Conservation (phyloP, 495 filamentous ascomycete species). For the Talaromyces stipitatus region DNA sequence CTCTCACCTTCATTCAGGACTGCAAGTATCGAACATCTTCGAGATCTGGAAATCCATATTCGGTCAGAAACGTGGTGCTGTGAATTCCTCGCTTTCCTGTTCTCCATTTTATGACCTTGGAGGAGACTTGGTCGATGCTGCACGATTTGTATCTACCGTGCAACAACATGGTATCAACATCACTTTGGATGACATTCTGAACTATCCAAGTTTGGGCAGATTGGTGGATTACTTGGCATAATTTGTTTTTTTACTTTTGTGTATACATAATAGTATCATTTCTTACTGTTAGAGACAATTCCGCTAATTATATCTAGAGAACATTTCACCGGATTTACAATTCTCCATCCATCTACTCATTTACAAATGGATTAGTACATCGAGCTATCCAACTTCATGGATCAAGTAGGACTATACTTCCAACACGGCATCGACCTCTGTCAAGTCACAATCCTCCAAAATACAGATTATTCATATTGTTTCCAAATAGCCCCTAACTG, state of each 20-base stretch:
- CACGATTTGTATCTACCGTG: background rate
- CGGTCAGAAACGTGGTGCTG: background rate
- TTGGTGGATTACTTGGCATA: background rate
- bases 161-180: background rate
- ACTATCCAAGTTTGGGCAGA: background rate
- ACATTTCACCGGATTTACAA: background rate
- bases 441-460: background rate
- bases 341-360: too few relatives aligned
- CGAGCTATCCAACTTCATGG: too few relatives aligned
- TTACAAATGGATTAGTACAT: too few relatives aligned
- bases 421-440: too few relatives aligned
- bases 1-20: too few relatives aligned
- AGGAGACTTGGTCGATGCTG: background rate
- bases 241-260: background rate
- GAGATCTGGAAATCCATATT: background rate
- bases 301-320: background rate
- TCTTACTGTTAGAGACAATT: background rate
- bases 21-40: background rate
- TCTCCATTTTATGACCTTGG: background rate
- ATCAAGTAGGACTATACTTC: too few relatives aligned
- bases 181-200: background rate
- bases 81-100: background rate
- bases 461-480: slow-evolving; percentile 3
- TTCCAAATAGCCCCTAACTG: slow-evolving; percentile 7
- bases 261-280: background rate